Base-by-base conservation (phyloP, 192 early-diverging fungal species). In the Backusella australiensis region DNA sequence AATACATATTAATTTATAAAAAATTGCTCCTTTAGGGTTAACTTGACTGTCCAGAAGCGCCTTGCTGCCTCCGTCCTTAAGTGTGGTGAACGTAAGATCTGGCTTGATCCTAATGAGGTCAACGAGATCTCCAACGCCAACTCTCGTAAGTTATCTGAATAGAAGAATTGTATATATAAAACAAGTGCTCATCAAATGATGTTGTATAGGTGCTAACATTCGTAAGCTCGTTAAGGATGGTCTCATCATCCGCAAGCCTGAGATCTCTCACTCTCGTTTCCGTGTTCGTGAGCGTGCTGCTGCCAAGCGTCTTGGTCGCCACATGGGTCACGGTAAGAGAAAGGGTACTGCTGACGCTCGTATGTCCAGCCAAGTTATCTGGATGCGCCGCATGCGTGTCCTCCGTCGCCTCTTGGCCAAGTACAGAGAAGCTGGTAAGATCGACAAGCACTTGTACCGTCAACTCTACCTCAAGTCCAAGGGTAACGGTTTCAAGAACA, bases 401-500 rank as follows among this genome's bases (percentile, higher is more conserved):
- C 90, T 99, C 76, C 93, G 97, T 80, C 92, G 95, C 77, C 90
- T 99, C 41, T 89, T 99, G 78, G 88, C 93, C 90, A 98, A 97
- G 89, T 99, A 99, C 95, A 91, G 97, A 77, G 97, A 98, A 88
- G 84, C 93, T 83, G 94, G 93, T 80, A 99, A 99, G 93, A 98
- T 99, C 79, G 96, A 99, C 89, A 90, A 92, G 82, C 96, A 98
- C 91, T 90, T 99, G 93, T 93, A 90, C 52, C 97, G 96, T 88
- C 85, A 89, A 81, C 90, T 99, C 80, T 99, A 99, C 92, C 84
- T 97, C 83, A 98, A 97, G 92, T 89, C 96, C 75, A 99, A 99
- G 95, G 97, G 97, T 97, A 98, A 97, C 89, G 95, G 95, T 74
- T 99, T 99, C 91, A 99, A 99, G 94, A 99, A 97, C 95, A 99